These are phyloP conservation scores for Calonectria montana DNA, from an alignment of 2,329 filamentous ascomycete species.

Conservation along the genomic window DNA sequence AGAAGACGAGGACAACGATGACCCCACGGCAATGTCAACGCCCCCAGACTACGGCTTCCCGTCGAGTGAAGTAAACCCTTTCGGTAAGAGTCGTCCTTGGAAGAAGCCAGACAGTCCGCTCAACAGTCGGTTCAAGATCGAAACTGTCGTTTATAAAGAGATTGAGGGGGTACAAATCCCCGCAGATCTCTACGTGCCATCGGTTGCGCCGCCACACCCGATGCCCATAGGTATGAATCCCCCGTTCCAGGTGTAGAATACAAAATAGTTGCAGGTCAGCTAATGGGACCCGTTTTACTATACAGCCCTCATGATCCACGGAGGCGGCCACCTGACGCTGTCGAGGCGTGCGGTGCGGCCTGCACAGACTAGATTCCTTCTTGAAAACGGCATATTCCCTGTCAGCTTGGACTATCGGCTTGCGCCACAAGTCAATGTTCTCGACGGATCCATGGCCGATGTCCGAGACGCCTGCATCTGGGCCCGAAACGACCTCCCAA, in stretches of 20 bases:
- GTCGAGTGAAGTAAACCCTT: background rate
- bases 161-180: constrained; percentile 27
- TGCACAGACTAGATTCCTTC: constrained; percentile 16
- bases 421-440: constrained; percentile 21
- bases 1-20: constrained; percentile 3
- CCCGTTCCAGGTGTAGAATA: too few relatives aligned
- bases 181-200: constrained; percentile 29
- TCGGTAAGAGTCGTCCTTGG: constrained; percentile 20
- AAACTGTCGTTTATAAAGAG: constrained; percentile 29
- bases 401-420: constrained; percentile 25
- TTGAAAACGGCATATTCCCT: constrained; percentile 23
- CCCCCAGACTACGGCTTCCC: constrained; percentile 14
- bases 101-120: constrained; percentile 6
- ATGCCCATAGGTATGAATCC: constrained; percentile 21
- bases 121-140: constrained; percentile 23
- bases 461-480: constrained; percentile 22
- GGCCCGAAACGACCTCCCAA: constrained; percentile 15
- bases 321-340: constrained; percentile 27
- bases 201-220: constrained; percentile 11
- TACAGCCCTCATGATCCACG: constrained; percentile 30
- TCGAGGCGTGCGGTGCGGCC: constrained; percentile 21
- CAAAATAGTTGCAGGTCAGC: background rate
- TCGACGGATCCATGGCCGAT: constrained; percentile 26
- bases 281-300: background rate
- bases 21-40: constrained; percentile 22